phyloP scores from a whole-genome alignment of 192 early-diverging fungal species.

The Coemansia sp. region DNA sequence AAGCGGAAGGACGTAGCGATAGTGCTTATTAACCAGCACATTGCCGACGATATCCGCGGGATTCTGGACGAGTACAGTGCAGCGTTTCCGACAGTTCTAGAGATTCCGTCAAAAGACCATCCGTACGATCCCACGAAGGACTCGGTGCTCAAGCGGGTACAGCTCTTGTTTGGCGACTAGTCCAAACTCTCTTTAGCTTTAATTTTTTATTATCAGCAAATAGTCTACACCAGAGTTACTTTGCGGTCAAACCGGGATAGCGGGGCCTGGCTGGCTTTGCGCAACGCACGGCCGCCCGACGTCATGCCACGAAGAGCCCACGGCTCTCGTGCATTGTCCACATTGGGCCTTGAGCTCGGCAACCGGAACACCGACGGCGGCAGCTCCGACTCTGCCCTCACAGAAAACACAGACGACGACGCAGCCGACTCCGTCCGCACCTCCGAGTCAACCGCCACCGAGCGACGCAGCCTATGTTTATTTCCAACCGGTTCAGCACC shows the following conservation, averaged over 20 bases:
- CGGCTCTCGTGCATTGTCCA: slow-evolving; percentile 1
- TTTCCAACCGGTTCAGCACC: not conserved
- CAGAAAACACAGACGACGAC: slow-evolving; percentile 23
- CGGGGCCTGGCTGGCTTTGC: slow-evolving; percentile 28
- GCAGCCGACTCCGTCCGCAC: not conserved
- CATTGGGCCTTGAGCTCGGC: slow-evolving; percentile 8
- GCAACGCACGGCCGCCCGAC: slow-evolving; percentile 33
- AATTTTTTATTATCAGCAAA: not conserved
- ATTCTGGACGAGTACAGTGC: slow-evolving; percentile 86
- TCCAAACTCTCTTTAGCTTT: not conserved
- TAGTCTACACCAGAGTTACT: slow-evolving; percentile 16
- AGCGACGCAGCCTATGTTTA: slow-evolving; percentile 34
- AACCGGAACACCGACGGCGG: slow-evolving; percentile 44
- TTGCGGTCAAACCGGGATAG: slow-evolving; percentile 41
- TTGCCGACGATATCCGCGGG: slow-evolving; percentile 90
- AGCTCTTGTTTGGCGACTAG: slow-evolving; percentile 79
- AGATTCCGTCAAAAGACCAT: slow-evolving; percentile 99
- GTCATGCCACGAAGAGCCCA: slow-evolving; percentile 42
- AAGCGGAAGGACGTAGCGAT: slow-evolving; percentile 96
- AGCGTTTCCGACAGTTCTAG: slow-evolving; percentile 96
- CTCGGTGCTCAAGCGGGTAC: slow-evolving; percentile 80
- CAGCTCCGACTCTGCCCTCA: slow-evolving; percentile 10
- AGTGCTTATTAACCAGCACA: slow-evolving; percentile 95
- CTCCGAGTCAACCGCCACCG: not conserved
- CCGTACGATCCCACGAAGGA: slow-evolving; percentile 92